Base-by-base conservation (phyloP, 331 rosid species). In the Stylosanthes scabra region DNA sequence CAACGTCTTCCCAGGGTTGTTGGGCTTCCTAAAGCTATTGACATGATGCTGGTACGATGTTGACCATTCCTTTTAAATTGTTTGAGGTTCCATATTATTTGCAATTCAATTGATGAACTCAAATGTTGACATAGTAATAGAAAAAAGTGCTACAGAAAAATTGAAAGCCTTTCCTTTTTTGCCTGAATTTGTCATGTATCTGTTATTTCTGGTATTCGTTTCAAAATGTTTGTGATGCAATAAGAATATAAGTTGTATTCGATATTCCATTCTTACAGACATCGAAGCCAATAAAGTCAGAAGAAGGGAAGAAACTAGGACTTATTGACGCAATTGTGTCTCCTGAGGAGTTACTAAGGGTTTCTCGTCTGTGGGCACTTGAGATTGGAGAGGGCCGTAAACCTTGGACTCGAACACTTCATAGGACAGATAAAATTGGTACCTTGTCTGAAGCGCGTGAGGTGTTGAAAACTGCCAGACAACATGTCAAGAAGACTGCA, bases 1-100 rank as follows among this genome's bases (percentile, higher is more conserved):
- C 99, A 95, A 67, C 89, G 97, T 79, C 99, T 95, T 86, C 99
- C 99, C 66, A 90, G 99, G 87, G 97, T 95, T 75, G 59, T 84
- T 20, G 99, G 99, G 65, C 82, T 92, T 72, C 50, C 84, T 54
- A 92, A 92, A 83, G 96, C 97, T 63, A 65, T 95, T 77, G 98
- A 92, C 40, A 88, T 95, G 91, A 92, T 95, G 96, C 86, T 95
- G 96, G 99, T 95, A 84, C 60, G 78, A 68, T 16, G 12, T 44
- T 64, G 12, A 57, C 58, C 45, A 41, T 59, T 72, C 47, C 45
- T 63, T 70, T 78, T 40, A 34, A 44, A 6, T 68, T 57, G 52
- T 44, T 72, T 61, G 62, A 65, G 54, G 29, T 79, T 66, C 55
- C 39, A 39, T 52, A 72, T 47, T 40, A 64, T 42, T 73, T 72